A percentile compares a stretch with the other conserved stretches of the same genome.
phyloP scores from a whole-genome alignment of 208 protist genomes.

The Trypanosoma cruzi region DNA sequence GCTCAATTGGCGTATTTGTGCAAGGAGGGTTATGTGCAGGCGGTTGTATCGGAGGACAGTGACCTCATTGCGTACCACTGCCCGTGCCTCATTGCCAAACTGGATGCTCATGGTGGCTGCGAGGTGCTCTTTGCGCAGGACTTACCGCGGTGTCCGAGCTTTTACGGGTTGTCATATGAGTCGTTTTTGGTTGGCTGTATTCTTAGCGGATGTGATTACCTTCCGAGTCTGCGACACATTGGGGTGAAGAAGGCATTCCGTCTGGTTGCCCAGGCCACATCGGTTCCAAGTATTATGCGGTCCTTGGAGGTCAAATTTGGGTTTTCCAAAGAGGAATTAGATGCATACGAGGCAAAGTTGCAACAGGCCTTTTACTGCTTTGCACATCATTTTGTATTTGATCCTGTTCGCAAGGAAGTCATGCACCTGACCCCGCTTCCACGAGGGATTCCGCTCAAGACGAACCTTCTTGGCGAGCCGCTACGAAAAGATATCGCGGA shows the following conservation, averaged over 20 bases:
- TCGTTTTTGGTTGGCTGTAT: constrained; percentile 95
- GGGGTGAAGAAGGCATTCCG: constrained; percentile 95
- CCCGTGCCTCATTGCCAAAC: constrained; percentile 77
- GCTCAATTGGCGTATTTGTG: constrained; percentile 98
- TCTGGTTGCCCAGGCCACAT: constrained; percentile 59
- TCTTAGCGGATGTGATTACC: constrained; percentile 98
- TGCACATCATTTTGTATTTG: constrained; percentile 90
- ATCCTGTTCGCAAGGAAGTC: constrained; percentile 47
- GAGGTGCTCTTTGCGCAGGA: constrained; percentile 25
- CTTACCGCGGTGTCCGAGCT: constrained; percentile 22
- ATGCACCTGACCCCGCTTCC: constrained; percentile 58
- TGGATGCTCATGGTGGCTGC: constrained; percentile 42
- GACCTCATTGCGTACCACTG: constrained; percentile 98
- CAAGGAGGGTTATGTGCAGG: constrained; percentile 85
- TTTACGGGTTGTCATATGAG: constrained; percentile 51
- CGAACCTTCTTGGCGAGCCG: constrained; percentile 50
- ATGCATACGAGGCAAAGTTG: constrained; percentile 51
- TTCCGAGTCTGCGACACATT: constrained; percentile 89
- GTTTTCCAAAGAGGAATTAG: constrained; percentile 63
- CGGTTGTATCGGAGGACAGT: constrained; percentile 98
- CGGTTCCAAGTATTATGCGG: constrained; percentile 50
- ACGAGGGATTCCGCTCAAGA: constrained; percentile 36
- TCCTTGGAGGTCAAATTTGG: constrained; percentile 48
- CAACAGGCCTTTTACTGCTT: constrained; percentile 88
- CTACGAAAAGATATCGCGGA: constrained; percentile 44